phyloP scores from a whole-genome alignment of 1,139 yeast species.

The Candida freyschussii region DNA sequence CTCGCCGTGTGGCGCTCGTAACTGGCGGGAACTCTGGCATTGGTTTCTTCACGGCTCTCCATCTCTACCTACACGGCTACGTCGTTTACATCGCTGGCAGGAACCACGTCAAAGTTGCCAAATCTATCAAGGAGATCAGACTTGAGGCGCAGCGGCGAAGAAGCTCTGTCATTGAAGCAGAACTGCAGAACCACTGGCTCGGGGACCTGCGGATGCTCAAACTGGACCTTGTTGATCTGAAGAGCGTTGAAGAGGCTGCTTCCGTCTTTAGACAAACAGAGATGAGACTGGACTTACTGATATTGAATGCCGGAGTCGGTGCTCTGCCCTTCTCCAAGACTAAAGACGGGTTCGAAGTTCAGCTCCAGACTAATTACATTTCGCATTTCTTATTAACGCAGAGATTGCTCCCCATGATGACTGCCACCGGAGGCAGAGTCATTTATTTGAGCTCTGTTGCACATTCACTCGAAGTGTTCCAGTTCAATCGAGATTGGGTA shows the following conservation, averaged over 20 bases:
- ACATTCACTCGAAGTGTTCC: constrained; percentile 50
- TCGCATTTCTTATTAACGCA: constrained; percentile 72
- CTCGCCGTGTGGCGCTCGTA: constrained; percentile 59
- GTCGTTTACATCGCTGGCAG: constrained; percentile 72
- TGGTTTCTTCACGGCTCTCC: constrained; percentile 73
- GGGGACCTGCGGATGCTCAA: constrained; percentile 61
- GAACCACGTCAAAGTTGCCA: constrained; percentile 46
- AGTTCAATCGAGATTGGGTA: constrained; percentile 46
- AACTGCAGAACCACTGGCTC: constrained; percentile 27
- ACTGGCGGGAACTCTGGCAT: constrained; percentile 82
- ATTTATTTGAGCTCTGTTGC: constrained; percentile 68
- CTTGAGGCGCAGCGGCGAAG: constrained; percentile 44
- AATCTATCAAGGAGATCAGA: constrained; percentile 51
- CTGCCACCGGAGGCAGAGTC: constrained; percentile 41
- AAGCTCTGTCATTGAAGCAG: constrained; percentile 18
- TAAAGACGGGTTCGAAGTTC: constrained; percentile 71
- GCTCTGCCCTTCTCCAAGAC: constrained; percentile 66
- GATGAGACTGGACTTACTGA: constrained; percentile 50
- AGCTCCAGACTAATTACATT: constrained; percentile 73
- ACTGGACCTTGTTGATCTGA: constrained; percentile 57
- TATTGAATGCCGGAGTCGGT: constrained; percentile 82
- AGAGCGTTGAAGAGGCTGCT: constrained; percentile 55
- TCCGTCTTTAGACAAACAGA: constrained; percentile 46
- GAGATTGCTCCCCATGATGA: constrained; percentile 49
- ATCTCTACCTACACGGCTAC: constrained; percentile 75